Evolutionary conservation across 345 rosid species (phyloP), one percentile per base, ranked within the genome.

Genomic region (Citrus glauca): DNA sequence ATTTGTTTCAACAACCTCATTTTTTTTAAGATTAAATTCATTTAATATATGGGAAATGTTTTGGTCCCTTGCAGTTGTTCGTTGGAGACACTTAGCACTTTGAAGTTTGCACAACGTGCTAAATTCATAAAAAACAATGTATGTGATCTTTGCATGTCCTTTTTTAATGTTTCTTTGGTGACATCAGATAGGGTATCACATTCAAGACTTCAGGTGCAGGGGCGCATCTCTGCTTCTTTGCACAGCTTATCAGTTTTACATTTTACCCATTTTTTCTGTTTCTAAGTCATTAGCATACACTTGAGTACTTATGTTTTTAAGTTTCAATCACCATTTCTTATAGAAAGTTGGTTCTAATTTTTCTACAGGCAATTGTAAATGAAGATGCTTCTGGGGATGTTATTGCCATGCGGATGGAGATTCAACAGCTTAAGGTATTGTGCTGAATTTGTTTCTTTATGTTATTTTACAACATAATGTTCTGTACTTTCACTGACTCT

Each of bases 311-410:
- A 35, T 40, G 5, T 57, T 64, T 32, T 27, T 56, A 27, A 16
- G 17, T 64, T 55, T 35, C 55, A 64, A 67, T 20, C 3, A 28
- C 66, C 40, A 27, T 27, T 65, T 45, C 69, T 79, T 27, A 69
- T 25, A n/a, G 63, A 72, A 79, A 76, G 40, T 76, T 59, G 32
- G 38, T 50, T 30, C 40, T 11, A 62, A 67, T 45, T 61, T 50
- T 77, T 55, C 56, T 78, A 76, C 84, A 96, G 99, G 99, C 98
- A 66, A 87, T 96, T 78, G 87, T 96, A 74, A 96, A 96, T 68
- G 99, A 96, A 88, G 99, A 96, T 86, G 92, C 99, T 71, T 92
- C 94, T 42, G 99, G 99, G 73, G 98, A 96, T 89, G 94, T 94
- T 69, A 85, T 94, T 85, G 90, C 94, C 68, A 94, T 96, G 99